Evolutionary conservation across 805 yeast genomes (phyloP).

Genomic region (Ogataea ramenticola): DNA sequence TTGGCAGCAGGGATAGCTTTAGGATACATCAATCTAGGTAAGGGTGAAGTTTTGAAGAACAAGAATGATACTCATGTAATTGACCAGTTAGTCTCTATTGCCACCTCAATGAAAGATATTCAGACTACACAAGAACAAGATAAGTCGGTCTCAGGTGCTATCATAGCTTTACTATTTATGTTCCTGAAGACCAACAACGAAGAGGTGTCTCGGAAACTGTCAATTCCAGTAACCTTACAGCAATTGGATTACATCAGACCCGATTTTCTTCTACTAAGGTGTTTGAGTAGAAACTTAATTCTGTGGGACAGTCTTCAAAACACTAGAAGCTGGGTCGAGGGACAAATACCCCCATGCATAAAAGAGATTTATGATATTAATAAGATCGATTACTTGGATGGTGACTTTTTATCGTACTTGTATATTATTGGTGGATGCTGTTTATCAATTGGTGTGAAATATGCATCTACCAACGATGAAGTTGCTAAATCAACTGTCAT

Average conservation of each 20-base stretch:
- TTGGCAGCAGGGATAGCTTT: conserved; percentile 83
- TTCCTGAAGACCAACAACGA: conserved; percentile 60
- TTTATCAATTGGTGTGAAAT: conserved; percentile 64
- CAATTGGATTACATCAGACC: conserved; percentile 71
- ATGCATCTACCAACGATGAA: conserved; percentile 60
- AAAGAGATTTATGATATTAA: conserved; percentile 21
- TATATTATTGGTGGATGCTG: conserved; percentile 71
- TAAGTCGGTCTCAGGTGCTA: conserved; percentile 65
- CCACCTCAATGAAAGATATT: conserved; percentile 53
- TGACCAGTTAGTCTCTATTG: conserved; percentile 50
- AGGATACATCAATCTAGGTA: conserved; percentile 79
- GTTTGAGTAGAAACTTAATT: conserved; percentile 56
- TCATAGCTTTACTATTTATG: conserved; percentile 67
- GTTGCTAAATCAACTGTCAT: conserved; percentile 50
- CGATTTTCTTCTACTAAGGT: conserved; percentile 60
- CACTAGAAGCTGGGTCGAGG: conserved; percentile 46
- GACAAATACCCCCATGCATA: conserved; percentile 46
- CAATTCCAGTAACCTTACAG: conserved; percentile 52
- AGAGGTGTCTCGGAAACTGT: conserved; percentile 53
- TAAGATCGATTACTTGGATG: conserved; percentile 32
- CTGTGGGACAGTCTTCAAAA: conserved; percentile 62
- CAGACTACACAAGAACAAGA: conserved; percentile 53
- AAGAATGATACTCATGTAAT: conserved; percentile 54
- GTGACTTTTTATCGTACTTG: conserved; percentile 56
- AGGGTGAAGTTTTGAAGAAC: conserved; percentile 49